Evolutionary conservation across 768 basidiomycete genomes (phyloP).

Genomic region (Podaxis sp.): DNA sequence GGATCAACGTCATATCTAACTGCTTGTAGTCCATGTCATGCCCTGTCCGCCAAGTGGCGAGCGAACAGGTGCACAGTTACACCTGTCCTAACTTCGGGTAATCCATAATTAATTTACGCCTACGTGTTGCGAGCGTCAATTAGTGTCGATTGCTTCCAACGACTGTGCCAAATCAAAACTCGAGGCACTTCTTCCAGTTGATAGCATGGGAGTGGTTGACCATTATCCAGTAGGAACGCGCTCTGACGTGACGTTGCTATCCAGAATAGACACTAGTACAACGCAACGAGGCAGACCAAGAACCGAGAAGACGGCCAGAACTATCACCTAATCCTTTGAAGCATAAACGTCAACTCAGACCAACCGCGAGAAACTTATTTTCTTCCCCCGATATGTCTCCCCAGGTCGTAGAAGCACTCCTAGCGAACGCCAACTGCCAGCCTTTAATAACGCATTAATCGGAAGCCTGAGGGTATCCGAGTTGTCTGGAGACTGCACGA

Average conservation of each 20-base stretch:
- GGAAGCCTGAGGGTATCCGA: neutral
- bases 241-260: neutral
- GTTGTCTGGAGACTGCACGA: neutral
- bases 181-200: neutral
- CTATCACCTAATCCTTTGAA: neutral
- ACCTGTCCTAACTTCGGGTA: neutral
- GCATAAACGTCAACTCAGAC: neutral
- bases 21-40: neutral
- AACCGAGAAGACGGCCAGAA: neutral
- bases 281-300: slow-evolving; percentile 1
- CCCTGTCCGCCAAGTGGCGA: neutral
- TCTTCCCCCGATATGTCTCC: slow-evolving; percentile 1
- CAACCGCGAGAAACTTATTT: slow-evolving; percentile 1
- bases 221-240: neutral
- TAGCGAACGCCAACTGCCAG: neutral
- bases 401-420: neutral
- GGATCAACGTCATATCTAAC: neutral
- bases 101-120: neutral
- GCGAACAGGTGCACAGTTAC: neutral
- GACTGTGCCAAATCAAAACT: neutral
- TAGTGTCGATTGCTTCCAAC: neutral
- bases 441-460: neutral
- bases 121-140: neutral
- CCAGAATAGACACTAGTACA: neutral
- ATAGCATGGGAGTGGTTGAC: neutral